These are phyloP conservation scores for Aspergillus niger DNA, from an alignment of 2,329 filamentous ascomycete genomes.

Conservation along the genomic window DNA sequence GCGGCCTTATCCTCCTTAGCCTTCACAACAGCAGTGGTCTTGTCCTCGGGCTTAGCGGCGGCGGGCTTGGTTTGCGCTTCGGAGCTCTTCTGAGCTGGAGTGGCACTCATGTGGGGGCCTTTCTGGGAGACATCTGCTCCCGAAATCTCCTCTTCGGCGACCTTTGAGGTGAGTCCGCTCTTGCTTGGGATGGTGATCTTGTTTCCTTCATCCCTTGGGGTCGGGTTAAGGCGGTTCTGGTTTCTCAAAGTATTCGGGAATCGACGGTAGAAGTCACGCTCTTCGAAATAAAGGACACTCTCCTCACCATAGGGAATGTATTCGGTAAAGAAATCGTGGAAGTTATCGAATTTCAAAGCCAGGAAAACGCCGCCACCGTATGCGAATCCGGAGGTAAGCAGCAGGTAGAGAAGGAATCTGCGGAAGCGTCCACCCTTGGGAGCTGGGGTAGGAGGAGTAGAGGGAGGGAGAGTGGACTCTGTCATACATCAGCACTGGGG, in stretches of 20 bases:
- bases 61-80: conserved; percentile 32
- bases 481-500: conserved; percentile 41
- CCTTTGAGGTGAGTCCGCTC: conserved; percentile 80
- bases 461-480: conserved; percentile 38
- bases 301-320: conserved; percentile 94
- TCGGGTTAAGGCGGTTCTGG: conserved; percentile 43
- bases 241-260: conserved; percentile 64
- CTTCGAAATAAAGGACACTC: conserved; percentile 91
- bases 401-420: conserved; percentile 73
- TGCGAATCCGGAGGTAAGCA: conserved; percentile 73
- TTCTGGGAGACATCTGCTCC: conserved; percentile 61
- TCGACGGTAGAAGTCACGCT: conserved; percentile 85
- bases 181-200: conserved; percentile 81
- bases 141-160: conserved; percentile 63
- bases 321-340: conserved; percentile 99
- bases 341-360: conserved; percentile 91
- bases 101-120: conserved; percentile 51
- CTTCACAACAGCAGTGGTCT: conserved; percentile 30
- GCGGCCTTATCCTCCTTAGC: conserved; percentile 33
- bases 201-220: conserved; percentile 58
- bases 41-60: conserved; percentile 31
- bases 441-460: conserved; percentile 51
- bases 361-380: conserved; percentile 92
- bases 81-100: conserved; percentile 31
- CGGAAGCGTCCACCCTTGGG: conserved; percentile 73